Conservation (phyloP, 305 asterid genomes). For the Petunia hybrid region DNA sequence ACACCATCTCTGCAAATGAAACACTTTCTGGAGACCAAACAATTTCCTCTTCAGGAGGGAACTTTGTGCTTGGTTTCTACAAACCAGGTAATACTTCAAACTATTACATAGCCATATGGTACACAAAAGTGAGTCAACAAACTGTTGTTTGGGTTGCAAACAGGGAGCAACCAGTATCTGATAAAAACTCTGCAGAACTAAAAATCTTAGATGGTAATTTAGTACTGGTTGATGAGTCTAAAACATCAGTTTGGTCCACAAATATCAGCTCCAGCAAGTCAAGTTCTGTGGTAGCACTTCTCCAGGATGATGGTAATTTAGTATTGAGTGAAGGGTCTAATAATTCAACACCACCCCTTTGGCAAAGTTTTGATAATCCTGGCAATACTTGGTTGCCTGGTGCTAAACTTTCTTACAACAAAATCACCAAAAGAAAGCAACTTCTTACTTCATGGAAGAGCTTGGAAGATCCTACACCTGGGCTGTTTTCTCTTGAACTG, state of each 20-base stretch:
- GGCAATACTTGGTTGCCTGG: constrained; percentile 72
- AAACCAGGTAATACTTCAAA: constrained; percentile 49
- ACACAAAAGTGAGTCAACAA: constrained; percentile 43
- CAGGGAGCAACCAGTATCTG: constrained; percentile 60
- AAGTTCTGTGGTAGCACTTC: constrained; percentile 50
- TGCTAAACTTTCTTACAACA: constrained; percentile 57
- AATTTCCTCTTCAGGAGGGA: constrained; percentile 42
- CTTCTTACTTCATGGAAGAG: constrained; percentile 71
- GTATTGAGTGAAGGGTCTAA: constrained; percentile 48
- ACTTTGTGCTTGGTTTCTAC: constrained; percentile 54
- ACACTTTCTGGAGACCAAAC: constrained; percentile 51
- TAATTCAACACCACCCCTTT: constrained; percentile 44
- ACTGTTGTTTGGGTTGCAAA: constrained; percentile 88
- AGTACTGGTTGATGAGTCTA: constrained; percentile 50
- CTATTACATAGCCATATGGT: constrained; percentile 79
- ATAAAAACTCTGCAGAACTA: constrained; percentile 49
- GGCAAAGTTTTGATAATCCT: constrained; percentile 72
- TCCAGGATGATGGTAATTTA: constrained; percentile 62
- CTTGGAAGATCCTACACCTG: constrained; percentile 50
- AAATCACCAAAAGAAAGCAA: constrained; percentile 44
- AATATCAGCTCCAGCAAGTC: constrained; percentile 41
- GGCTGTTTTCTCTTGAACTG: constrained; percentile 46
- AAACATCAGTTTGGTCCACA: constrained; percentile 59
- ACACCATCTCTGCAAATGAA: constrained; percentile 44
- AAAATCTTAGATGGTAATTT: constrained; percentile 52